A percentile compares a stretch with the other conserved stretches of the same genome.
Conservation (phyloP, 805 yeast genomes). For the Komagataella pseudopastoris region DNA sequence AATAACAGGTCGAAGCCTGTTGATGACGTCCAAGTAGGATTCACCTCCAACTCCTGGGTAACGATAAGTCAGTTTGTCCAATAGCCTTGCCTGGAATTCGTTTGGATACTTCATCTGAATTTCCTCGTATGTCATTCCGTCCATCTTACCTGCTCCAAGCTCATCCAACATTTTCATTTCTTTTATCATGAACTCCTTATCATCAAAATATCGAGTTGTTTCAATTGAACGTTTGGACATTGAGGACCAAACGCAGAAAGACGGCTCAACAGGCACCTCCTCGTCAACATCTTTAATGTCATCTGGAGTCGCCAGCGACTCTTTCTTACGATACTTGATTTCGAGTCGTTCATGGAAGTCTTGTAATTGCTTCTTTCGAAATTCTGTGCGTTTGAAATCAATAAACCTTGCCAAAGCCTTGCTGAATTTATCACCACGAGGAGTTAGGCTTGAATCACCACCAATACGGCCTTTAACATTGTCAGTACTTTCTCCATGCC, state of each 20-base stretch:
- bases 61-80: constrained; percentile 71
- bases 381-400: constrained; percentile 53
- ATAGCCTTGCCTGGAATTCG: constrained; percentile 66
- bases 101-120: constrained; percentile 60
- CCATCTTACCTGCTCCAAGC: constrained; percentile 84
- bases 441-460: constrained; percentile 76
- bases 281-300: neutral
- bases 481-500: constrained; percentile 89
- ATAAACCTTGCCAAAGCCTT: constrained; percentile 65
- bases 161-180: constrained; percentile 91
- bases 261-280: constrained; percentile 44
- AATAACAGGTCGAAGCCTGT: constrained; percentile 77
- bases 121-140: constrained; percentile 86
- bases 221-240: constrained; percentile 71
- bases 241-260: constrained; percentile 86
- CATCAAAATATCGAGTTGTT: constrained; percentile 68
- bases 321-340: constrained; percentile 19
- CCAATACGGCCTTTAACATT: constrained; percentile 82
- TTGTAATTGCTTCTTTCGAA: constrained; percentile 47
- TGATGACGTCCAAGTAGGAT: constrained; percentile 85
- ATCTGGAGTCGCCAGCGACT: constrained; percentile 6
- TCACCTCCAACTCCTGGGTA: constrained; percentile 98
- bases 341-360: constrained; percentile 32
- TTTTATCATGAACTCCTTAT: constrained; percentile 60
- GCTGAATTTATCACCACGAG: constrained; percentile 66